Evolutionary conservation across 2,329 filamentous ascomycete genomes (phyloP).

Genomic region (Colletotrichum neosansevieriae): DNA sequence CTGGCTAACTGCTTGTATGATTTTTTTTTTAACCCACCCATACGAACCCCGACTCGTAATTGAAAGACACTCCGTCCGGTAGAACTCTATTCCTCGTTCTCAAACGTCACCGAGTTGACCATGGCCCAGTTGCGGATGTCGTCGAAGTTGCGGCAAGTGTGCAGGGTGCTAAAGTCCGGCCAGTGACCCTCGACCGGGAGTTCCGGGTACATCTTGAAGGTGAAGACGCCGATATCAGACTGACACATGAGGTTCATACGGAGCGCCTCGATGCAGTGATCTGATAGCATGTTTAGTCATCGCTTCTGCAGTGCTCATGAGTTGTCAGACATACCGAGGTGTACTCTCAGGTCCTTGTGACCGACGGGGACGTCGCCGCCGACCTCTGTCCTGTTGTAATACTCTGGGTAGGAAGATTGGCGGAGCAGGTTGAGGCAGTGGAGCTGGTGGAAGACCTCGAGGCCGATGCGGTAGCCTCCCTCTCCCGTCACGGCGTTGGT

Average conservation of each 20-base stretch:
- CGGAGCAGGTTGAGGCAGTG: slow-evolving; percentile 63
- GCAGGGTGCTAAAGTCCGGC: slow-evolving; percentile 66
- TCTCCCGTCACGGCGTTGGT: slow-evolving; percentile 67
- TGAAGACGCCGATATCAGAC: slow-evolving; percentile 66
- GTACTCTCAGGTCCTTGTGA: slow-evolving; percentile 55
- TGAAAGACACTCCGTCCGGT: too few species aligned
- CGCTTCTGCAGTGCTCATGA: fast-evolving
- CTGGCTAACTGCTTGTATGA: neutral
- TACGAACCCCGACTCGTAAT: neutral
- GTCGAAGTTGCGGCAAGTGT: slow-evolving; percentile 67
- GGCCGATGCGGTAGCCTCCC: slow-evolving; percentile 69
- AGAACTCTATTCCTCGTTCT: slow-evolving; percentile 54
- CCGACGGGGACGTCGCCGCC: slow-evolving; percentile 62
- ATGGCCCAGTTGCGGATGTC: slow-evolving; percentile 64
- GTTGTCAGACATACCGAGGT: slow-evolving; percentile 50
- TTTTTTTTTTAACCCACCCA: neutral
- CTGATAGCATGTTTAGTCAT: slow-evolving; percentile 43
- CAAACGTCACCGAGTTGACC: slow-evolving; percentile 61
- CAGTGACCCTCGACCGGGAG: slow-evolving; percentile 60
- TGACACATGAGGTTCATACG: slow-evolving; percentile 67
- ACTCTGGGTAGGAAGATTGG: slow-evolving; percentile 62
- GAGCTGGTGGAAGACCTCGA: slow-evolving; percentile 70
- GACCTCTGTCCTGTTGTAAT: slow-evolving; percentile 56
- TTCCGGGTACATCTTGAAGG: slow-evolving; percentile 62
- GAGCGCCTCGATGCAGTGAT: slow-evolving; percentile 67